These are phyloP conservation scores for Phytophthora pseudosyringae DNA, from an alignment of 352 stramenopile genomes.

Conservation along the genomic window DNA sequence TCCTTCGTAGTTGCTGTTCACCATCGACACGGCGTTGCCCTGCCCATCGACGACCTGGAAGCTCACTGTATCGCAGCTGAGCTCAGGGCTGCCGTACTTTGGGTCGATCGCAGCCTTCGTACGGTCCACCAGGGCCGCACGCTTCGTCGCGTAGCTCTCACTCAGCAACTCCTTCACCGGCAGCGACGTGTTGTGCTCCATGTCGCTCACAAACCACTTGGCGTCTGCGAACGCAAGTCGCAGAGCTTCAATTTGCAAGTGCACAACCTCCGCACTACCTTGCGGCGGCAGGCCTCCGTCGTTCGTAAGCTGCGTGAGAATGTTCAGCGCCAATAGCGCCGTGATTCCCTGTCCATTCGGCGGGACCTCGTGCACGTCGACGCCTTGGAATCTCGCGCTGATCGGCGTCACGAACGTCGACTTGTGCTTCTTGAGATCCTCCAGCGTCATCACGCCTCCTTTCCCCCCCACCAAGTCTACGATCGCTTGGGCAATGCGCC, in stretches of 20 bases:
- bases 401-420: constrained; percentile 94
- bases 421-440: constrained; percentile 89
- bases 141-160: constrained; percentile 69
- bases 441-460: constrained; percentile 74
- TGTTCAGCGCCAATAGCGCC: constrained; percentile 94
- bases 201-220: constrained; percentile 86
- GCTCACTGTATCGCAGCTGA: constrained; percentile 92
- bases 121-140: constrained; percentile 50
- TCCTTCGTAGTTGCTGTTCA: constrained; percentile 98
- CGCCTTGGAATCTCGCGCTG: constrained; percentile 80
- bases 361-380: constrained; percentile 94
- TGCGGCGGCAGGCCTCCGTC: constrained; percentile 37
- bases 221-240: constrained; percentile 94
- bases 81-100: constrained; percentile 60
- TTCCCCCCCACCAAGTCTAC: constrained; percentile 75
- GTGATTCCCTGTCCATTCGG: constrained; percentile 97
- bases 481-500: constrained; percentile 87
- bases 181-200: constrained; percentile 61
- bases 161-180: constrained; percentile 82
- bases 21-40: constrained; percentile 97
- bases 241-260: constrained; percentile 93
- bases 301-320: constrained; percentile 78
- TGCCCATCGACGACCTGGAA: constrained; percentile 96
- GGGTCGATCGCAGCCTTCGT: constrained; percentile 58
- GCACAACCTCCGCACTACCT: constrained; percentile 82